A percentile compares a stretch with the other conserved stretches of the same genome.
Evolutionary conservation across 345 rosid genomes (phyloP).

Genomic region (Rhodomyrtus tomentosa): DNA sequence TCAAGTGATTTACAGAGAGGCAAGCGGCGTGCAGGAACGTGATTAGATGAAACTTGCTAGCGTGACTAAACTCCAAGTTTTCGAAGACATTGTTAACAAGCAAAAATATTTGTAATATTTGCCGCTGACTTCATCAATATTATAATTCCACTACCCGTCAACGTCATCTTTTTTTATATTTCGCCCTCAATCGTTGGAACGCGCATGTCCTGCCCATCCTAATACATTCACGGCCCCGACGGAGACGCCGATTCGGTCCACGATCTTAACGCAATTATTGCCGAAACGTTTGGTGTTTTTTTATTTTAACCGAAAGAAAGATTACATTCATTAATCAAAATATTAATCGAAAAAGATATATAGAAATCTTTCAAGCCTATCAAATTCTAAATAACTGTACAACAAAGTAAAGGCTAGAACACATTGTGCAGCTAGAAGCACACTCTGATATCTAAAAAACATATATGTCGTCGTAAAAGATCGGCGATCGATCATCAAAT

Average conservation of each 20-base stretch:
- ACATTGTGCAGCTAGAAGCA: too few species aligned
- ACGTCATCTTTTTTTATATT: background rate
- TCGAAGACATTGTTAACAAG: background rate
- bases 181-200: background rate
- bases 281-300: background rate
- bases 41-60: background rate
- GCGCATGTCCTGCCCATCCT: background rate
- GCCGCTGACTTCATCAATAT: background rate
- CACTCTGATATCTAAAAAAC: too few species aligned
- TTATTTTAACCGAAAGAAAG: too few species aligned
- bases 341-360: too few species aligned
- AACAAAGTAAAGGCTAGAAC: too few species aligned
- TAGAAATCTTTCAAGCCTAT: too few species aligned
- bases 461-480: too few species aligned
- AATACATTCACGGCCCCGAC: background rate
- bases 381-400: too few species aligned
- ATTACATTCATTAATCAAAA: too few species aligned
- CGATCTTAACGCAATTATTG: background rate
- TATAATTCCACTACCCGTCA: background rate
- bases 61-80: background rate
- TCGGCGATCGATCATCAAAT: too few species aligned
- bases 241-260: background rate
- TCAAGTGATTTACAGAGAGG: background rate
- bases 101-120: background rate
- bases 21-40: background rate